Conservation (phyloP, 805 yeast species). For the Candida pini region DNA sequence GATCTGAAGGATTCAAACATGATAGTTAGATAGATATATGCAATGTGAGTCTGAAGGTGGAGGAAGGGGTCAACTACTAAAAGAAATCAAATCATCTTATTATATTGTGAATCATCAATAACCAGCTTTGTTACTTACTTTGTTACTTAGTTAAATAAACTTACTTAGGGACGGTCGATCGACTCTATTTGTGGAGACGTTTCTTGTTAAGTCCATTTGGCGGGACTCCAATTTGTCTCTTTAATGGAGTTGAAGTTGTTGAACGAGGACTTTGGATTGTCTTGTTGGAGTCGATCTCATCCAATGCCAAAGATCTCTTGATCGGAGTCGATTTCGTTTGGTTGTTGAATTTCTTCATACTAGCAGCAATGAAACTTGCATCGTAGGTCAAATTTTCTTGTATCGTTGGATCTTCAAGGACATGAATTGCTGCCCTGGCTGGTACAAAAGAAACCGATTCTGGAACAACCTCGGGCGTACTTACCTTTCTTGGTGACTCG, state of each 20-base stretch:
- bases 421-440: conserved; percentile 56
- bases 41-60: background rate
- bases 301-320: conserved; percentile 31
- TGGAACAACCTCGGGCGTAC: conserved; percentile 18
- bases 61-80: background rate
- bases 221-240: conserved; percentile 23
- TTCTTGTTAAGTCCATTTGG: conserved; percentile 18
- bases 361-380: conserved; percentile 52
- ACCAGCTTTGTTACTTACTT: too few relatives aligned
- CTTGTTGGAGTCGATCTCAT: conserved; percentile 10
- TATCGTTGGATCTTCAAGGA: conserved; percentile 40
- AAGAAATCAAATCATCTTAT: background rate
- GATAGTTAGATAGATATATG: background rate
- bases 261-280: conserved; percentile 4
- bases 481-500: conserved; percentile 3
- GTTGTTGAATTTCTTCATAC: conserved; percentile 51
- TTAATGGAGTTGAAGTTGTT: conserved; percentile 7
- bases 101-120: background rate
- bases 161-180: too few relatives aligned
- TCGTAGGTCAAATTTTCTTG: conserved; percentile 41
- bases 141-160: too few relatives aligned
- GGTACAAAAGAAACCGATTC: conserved; percentile 43
- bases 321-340: conserved; percentile 65
- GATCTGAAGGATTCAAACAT: conserved; percentile 14
- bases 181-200: too few relatives aligned